phyloP scores from a whole-genome alignment of 345 rosid species.

The Populus nigra region DNA sequence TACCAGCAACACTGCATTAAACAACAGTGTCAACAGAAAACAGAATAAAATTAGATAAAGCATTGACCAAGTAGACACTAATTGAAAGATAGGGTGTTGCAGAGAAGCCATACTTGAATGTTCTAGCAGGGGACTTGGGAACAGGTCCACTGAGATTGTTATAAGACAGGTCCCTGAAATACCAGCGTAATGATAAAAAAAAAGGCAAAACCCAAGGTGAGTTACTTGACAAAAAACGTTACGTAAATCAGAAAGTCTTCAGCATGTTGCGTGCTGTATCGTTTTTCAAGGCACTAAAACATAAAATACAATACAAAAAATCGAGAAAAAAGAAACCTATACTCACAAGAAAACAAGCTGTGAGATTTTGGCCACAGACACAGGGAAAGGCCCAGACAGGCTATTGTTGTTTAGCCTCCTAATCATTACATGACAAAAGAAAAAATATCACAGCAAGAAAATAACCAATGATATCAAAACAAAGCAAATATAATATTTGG shows the following conservation, averaged over 20 bases:
- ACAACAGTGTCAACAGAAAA: conserved; percentile 15
- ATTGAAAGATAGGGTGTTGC: background rate
- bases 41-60: background rate
- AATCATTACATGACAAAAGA: conserved; percentile 45
- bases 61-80: background rate
- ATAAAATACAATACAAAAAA: conserved; percentile 6
- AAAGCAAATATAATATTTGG: background rate
- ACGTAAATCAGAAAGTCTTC: conserved; percentile 1
- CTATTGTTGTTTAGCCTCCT: conserved; percentile 97
- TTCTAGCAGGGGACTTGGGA: conserved; percentile 69
- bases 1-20: conserved; percentile 68
- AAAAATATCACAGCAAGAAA: conserved; percentile 8
- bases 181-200: conserved; percentile 17
- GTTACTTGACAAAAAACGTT: background rate
- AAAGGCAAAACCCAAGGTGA: conserved; percentile 5
- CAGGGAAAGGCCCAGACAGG: conserved; percentile 78
- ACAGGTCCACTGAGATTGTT: conserved; percentile 91
- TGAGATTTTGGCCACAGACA: conserved; percentile 63
- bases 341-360: conserved; percentile 88
- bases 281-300: conserved; percentile 23
- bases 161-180: conserved; percentile 83
- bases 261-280: background rate
- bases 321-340: conserved; percentile 14
- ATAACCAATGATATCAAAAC: conserved; percentile 9
- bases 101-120: conserved; percentile 58